Evolutionary conservation across 176 grass and related monocot species (phyloP), one percentile per base, ranked within the genome.

Genomic region (Oryza glumipatula): DNA sequence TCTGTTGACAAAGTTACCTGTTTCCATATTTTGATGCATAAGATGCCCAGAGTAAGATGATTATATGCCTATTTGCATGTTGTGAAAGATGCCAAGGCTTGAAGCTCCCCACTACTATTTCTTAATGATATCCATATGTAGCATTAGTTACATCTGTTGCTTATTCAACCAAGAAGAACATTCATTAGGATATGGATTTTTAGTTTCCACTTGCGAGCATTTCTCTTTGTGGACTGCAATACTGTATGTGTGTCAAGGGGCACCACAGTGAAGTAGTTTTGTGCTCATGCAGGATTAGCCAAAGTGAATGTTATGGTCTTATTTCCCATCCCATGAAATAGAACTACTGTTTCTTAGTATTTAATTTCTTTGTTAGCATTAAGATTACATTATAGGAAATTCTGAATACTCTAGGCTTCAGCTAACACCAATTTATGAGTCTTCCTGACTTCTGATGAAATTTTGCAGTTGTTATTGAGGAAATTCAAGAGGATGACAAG

Each of bases 381-480:
- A 26, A 77, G 47, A 39, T 82, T 60, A 22, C 11, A 52, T 45
- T 22, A 26, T 63, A 39, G 70, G n/a, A 36, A 28, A 41, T 43
- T 23, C 56, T 66, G 22, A 66, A 7, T 36, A 65, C 28, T 28
- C 65, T 28, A 74, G 8, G 51, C 10, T 58, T 63, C n/a, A 41
- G 7, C 47, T 72, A 68, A 45, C n/a, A 68, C 24, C 23, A 44
- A 19, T 77, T 79, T 48, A 80, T 74, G 51, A 4, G 2, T 83
- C 72, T 71, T 63, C 23, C 49, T 85, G 75, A 6, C 76, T 70
- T 73, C 1, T 80, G 9, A 22, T 4, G 80, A 67, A 85, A 81
- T 87, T 79, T 80, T 79, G 26, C 56, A 98, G 95, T 98, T 91
- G 72, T 98, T 54, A 98, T 96, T 88, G 93, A 99, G 92, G 93